Base-by-base conservation (phyloP, 1,284 basidiomycete genomes). In the Butyriboletus appendiculatus region DNA sequence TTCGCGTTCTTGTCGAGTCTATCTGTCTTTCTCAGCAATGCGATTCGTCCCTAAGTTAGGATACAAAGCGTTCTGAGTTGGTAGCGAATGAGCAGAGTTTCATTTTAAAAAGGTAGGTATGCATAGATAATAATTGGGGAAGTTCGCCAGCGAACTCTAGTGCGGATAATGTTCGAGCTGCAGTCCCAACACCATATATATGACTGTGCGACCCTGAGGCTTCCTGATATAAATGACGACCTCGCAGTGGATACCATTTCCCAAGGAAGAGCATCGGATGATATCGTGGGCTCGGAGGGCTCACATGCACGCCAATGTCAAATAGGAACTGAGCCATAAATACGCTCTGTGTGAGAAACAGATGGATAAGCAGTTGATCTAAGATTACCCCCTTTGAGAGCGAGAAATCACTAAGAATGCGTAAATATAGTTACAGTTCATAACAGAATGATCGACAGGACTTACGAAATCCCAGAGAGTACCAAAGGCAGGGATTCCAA, bases 381-480 rank as follows among this genome's bases (percentile, higher is more conserved):
- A 42, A 37, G 12, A 20, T 46, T 26, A 20, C 26, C n/a, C 24
- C 15, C 37, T 33, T 24, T 16, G 42, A 49, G 28, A 42, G 40
- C 30, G 28, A 51, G 34, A 42, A 47, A 52, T 72, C 53, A 68
- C 66, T 72, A 26, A 28, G 10, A 53, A 47, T 20, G 38, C 11
- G 12, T 55, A 30, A 53, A 42, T 38, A 52, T 59, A 35, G 24
- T 46, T 15, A 43, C 22, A 16, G 20, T 58, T 51, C 40, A 37
- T 50, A 38, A 6, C 12, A 18, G n/a, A 45, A 39, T 44, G 55
- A 58, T 61, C 57, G 45, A 62, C 37, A 28, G 44, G 50, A 80
- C 81, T 69, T 64, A 83, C 81, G 73, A 87, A 88, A 67, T 87
- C 84, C 85, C 85, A 88, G 41, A 87, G 75, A 20, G 85, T 86